phyloP scores from a whole-genome alignment of 306 rosid genomes.

The Corylus heterophylla region DNA sequence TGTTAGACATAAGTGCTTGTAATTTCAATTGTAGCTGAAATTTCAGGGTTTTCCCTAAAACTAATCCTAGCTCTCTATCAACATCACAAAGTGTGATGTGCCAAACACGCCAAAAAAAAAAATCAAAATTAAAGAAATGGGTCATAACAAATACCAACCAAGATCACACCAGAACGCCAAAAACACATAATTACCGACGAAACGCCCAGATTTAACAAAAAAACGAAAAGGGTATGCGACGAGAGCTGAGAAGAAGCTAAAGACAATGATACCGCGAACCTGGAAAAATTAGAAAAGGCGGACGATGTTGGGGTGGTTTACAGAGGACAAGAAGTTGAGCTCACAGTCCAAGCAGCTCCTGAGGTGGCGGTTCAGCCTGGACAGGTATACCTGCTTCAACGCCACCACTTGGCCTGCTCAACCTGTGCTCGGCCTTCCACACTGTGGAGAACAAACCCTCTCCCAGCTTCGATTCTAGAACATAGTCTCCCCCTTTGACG shows the following conservation, averaged over 20 bases:
- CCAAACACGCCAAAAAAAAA: background rate
- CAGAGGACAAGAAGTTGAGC: slow-evolving; percentile 56
- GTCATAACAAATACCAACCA: background rate
- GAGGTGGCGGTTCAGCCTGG: slow-evolving; percentile 46
- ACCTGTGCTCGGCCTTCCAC: slow-evolving; percentile 45
- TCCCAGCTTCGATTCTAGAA: slow-evolving; percentile 43
- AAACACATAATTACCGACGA: background rate
- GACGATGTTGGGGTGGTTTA: slow-evolving; percentile 56
- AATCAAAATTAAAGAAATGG: background rate
- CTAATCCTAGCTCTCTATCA: background rate
- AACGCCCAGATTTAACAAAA: background rate
- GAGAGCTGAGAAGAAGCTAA: background rate
- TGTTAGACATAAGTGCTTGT: background rate
- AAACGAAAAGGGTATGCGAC: background rate
- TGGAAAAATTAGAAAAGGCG: slow-evolving; percentile 48
- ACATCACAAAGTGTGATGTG: background rate
- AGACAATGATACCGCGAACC: slow-evolving; percentile 22
- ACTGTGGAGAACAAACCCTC: slow-evolving; percentile 50
- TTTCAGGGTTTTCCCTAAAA: background rate
- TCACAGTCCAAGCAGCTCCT: slow-evolving; percentile 45
- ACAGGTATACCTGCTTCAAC: slow-evolving; percentile 51
- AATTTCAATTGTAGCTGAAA: background rate
- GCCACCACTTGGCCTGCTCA: slow-evolving; percentile 41
- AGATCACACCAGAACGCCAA: background rate
- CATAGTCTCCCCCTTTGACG: slow-evolving; percentile 22